phyloP scores from a whole-genome alignment of 2,329 filamentous ascomycete genomes.

The Neodidymelliopsis sp. region DNA sequence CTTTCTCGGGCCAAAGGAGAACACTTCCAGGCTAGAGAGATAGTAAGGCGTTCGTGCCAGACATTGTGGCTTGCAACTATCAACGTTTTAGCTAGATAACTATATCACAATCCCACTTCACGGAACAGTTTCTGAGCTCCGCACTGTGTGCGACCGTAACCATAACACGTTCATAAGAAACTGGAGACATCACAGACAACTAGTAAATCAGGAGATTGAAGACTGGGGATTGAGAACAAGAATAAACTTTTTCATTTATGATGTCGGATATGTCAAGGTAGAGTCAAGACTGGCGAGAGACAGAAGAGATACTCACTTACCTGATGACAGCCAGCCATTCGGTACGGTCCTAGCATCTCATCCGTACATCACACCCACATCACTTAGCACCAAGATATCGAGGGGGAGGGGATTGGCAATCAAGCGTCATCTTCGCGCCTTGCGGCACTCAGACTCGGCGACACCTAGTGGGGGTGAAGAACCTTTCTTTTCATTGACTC shows the following conservation, averaged over 20 bases:
- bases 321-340: slow-evolving; percentile 19
- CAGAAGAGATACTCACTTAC: slow-evolving; percentile 14
- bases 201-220: background rate
- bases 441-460: slow-evolving; percentile 73
- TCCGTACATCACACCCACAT: slow-evolving; percentile 16
- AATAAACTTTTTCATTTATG: too few relatives aligned
- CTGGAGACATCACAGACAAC: too few relatives aligned
- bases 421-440: slow-evolving; percentile 75
- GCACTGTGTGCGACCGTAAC: background rate
- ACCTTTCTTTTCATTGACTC: slow-evolving; percentile 54
- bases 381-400: slow-evolving; percentile 10
- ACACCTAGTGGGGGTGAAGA: slow-evolving; percentile 73
- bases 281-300: too few relatives aligned
- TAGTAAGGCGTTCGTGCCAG: too few relatives aligned
- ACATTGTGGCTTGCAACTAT: too few relatives aligned
- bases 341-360: slow-evolving; percentile 22
- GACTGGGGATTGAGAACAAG: background rate
- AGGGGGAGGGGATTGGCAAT: slow-evolving; percentile 72
- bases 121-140: too few relatives aligned
- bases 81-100: too few relatives aligned
- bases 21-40: too few relatives aligned
- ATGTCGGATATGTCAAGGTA: background rate
- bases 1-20: too few relatives aligned
- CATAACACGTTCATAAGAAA: too few relatives aligned
- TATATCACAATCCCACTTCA: too few relatives aligned